phyloP scores from a whole-genome alignment of 2,329 filamentous ascomycete species.

The Colletotrichum sp. region DNA sequence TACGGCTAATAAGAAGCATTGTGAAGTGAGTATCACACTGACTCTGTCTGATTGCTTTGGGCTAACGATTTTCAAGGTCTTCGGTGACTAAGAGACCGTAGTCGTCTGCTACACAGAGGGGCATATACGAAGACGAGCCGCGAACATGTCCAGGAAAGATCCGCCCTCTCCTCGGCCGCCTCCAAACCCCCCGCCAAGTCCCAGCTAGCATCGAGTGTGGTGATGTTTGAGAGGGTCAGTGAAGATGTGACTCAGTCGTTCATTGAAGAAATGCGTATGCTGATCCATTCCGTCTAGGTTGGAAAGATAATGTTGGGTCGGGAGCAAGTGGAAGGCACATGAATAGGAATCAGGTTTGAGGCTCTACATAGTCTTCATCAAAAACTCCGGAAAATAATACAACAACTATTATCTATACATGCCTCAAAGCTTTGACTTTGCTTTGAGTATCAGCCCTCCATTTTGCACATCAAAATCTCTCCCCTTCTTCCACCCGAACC shows the following conservation, averaged over 20 bases:
- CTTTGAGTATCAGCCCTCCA: constrained; percentile 62
- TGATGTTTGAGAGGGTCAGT: neutral
- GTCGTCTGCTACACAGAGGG: neutral
- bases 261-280: neutral
- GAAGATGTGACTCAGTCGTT: neutral
- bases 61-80: neutral
- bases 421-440: constrained; percentile 36
- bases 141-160: constrained; percentile 36
- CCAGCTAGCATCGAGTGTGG: constrained; percentile 8
- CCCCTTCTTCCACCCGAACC: constrained; percentile 80
- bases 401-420: neutral
- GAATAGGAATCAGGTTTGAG: neutral
- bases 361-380: neutral
- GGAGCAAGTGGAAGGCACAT: neutral
- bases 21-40: neutral
- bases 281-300: neutral
- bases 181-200: constrained; percentile 42
- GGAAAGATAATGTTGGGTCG: neutral
- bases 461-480: constrained; percentile 70
- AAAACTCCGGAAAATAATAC: neutral
- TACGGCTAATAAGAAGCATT: accelerated
- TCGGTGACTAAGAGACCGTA: too few species aligned
- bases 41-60: neutral
- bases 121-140: neutral
- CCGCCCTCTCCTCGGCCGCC: constrained; percentile 39